Conservation (phyloP, 2,329 filamentous ascomycete genomes). For the Diatrype stigma region DNA sequence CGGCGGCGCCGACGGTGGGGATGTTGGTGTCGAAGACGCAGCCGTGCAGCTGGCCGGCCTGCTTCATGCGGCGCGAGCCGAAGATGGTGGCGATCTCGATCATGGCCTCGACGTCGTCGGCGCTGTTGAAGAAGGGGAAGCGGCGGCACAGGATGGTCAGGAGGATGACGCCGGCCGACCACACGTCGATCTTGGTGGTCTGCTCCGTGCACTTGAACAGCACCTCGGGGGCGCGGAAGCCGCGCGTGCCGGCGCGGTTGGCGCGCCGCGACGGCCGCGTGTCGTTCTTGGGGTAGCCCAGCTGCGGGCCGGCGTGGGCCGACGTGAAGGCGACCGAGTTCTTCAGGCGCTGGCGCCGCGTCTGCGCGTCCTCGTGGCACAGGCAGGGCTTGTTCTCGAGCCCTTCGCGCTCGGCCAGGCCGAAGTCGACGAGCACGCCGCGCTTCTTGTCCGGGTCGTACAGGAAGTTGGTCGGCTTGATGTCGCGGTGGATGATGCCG, state of each 20-base stretch:
- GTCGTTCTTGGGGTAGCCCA: conserved; percentile 84
- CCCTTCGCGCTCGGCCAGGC: conserved; percentile 82
- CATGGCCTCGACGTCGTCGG: conserved; percentile 96
- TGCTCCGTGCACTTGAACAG: conserved; percentile 96
- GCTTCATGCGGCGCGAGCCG: conserved; percentile 77
- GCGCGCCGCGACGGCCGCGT: conserved; percentile 82
- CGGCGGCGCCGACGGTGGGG: conserved; percentile 79
- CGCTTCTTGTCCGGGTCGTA: conserved; percentile 78
- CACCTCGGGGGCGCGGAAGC: conserved; percentile 94
- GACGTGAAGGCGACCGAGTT: conserved; percentile 49
- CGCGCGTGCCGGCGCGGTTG: conserved; percentile 90
- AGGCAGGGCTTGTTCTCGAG: conserved; percentile 75
- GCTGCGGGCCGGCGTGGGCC: conserved; percentile 48
- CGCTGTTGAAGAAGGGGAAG: conserved; percentile 97
- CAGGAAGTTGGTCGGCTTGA: conserved; percentile 96
- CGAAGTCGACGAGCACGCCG: conserved; percentile 97
- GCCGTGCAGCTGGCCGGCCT: conserved; percentile 78
- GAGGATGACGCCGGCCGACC: conserved; percentile 95
- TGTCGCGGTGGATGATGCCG: conserved; percentile 87
- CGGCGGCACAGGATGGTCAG: conserved; percentile 88
- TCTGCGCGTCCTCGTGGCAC: conserved; percentile 64
- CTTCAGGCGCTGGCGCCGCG: conserved; percentile 58
- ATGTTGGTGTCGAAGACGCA: conserved; percentile 91
- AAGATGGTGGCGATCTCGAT: conserved; percentile 97
- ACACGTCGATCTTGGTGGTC: conserved; percentile 90